phyloP scores from a whole-genome alignment of 2,329 filamentous ascomycete species.

The Neopestalotiopsis sp. region DNA sequence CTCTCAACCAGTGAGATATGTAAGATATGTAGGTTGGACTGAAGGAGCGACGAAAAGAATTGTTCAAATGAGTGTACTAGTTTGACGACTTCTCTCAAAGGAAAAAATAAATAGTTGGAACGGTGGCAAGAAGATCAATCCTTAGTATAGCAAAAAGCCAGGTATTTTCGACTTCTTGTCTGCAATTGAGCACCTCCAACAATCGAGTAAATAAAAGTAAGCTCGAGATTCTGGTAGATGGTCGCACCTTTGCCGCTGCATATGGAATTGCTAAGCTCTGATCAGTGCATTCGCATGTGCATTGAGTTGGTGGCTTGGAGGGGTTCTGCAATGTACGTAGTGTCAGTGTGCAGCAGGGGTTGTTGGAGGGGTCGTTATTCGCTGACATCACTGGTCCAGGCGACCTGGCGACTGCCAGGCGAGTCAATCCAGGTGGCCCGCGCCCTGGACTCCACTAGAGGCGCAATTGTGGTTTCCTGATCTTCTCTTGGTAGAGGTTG shows the following conservation, averaged over 20 bases:
- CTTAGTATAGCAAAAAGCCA: background rate
- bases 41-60: background rate
- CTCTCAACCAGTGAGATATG: background rate
- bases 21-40: background rate
- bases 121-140: background rate
- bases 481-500: background rate
- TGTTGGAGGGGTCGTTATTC: slow-evolving; percentile 12
- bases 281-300: background rate
- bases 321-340: background rate
- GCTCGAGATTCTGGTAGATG: background rate
- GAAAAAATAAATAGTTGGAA: background rate
- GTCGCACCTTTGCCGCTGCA: background rate
- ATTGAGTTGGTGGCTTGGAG: slow-evolving; percentile 1
- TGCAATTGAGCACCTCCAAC: background rate
- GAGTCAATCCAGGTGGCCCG: background rate
- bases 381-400: slow-evolving; percentile 14
- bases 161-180: background rate
- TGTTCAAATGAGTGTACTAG: background rate
- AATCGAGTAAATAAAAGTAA: background rate
- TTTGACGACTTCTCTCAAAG: background rate
- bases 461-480: background rate
- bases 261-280: background rate
- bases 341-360: slow-evolving; percentile 5
- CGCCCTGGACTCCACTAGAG: background rate
- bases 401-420: background rate